Base-by-base conservation (phyloP, 768 basidiomycete species). In the Mycena olivaceomarginata region DNA sequence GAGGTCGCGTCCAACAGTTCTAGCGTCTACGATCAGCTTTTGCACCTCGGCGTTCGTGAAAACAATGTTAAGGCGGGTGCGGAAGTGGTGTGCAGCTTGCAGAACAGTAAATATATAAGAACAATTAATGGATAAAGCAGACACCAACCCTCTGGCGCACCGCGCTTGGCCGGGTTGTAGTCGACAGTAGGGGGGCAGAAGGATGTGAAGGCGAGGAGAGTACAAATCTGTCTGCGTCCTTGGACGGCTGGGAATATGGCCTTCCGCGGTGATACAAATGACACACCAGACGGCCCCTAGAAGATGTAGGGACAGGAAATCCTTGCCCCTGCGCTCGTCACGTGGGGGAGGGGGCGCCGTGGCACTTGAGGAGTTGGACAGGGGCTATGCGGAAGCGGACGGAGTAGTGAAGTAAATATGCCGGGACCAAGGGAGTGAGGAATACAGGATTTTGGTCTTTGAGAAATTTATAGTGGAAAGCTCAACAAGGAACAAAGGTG, bases 41-140 rank as follows among this genome's bases (percentile, higher is more conserved):
- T 97, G 94, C 41, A 95, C 94, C 86, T 98, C 96, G 0, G 95
- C 94, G 87, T 99, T 99, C 83, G 98, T 98, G 77, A 97, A 89
- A 81, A 99, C 89, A 81, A 99, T 94, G 56, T 92, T 91, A 75
- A 96, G 89, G 64, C 99, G 91, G 0, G 97, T 97, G 79, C 97
- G 96, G 18, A 99, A 91, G 85, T 99, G 96, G 71, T 90, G 90
- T 62, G 95, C 92, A 25, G 97, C 97, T 95, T 75, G n/a, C 63
- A 11, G 76, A n/a, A 2, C 31, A 18, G 39, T 64, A 4, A 77
- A 25, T 16, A 46, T 9, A 64, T 25, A 25, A 70, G 64, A 59
- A 18, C 53, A 53, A 81, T 57, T 48, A 43, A 12, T n/a, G n/a
- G n/a, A n/a, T n/a, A n/a, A n/a, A n/a, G n/a, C n/a, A n/a, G n/a